phyloP scores from a whole-genome alignment of 2,329 filamentous ascomycete genomes.

The Colletotrichum abscissum region DNA sequence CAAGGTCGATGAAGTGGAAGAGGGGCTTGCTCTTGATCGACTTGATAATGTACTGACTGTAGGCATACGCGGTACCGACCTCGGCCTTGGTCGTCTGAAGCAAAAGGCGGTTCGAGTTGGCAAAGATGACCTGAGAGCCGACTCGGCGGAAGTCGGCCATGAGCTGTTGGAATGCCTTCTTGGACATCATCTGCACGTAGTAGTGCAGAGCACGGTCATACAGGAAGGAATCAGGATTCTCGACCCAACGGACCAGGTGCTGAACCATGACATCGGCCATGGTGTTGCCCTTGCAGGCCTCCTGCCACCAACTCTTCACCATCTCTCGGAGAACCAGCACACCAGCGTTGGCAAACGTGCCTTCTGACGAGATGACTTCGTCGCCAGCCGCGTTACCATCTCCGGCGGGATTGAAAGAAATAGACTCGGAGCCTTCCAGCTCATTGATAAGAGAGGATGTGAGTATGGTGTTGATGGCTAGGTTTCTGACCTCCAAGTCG shows the following conservation, averaged over 20 bases:
- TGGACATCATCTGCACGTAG: conserved; percentile 98
- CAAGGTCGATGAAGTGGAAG: conserved; percentile 96
- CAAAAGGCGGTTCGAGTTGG: conserved; percentile 87
- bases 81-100: conserved; percentile 97
- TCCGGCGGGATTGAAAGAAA: conserved; percentile 83
- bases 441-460: conserved; percentile 98
- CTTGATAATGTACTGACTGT: conserved; percentile 97
- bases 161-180: conserved; percentile 95
- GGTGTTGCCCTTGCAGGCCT: conserved; percentile 87
- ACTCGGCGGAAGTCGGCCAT: conserved; percentile 97
- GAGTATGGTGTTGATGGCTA: conserved; percentile 97
- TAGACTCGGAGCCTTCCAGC: conserved; percentile 87
- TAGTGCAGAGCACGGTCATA: conserved; percentile 95
- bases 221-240: conserved; percentile 91
- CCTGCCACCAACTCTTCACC: conserved; percentile 98
- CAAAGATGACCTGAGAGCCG: conserved; percentile 95
- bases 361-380: conserved; percentile 60
- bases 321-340: conserved; percentile 94
- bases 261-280: conserved; percentile 99
- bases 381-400: conserved; percentile 72
- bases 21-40: conserved; percentile 95
- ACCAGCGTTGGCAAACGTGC: conserved; percentile 89
- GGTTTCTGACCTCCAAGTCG: conserved; percentile 91
- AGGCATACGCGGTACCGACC: conserved; percentile 95
- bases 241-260: conserved; percentile 96